Evolutionary conservation across 2,329 filamentous ascomycete genomes (phyloP), one percentile per base, ranked within the genome.

Genomic region (Cordyceps sp.): DNA sequence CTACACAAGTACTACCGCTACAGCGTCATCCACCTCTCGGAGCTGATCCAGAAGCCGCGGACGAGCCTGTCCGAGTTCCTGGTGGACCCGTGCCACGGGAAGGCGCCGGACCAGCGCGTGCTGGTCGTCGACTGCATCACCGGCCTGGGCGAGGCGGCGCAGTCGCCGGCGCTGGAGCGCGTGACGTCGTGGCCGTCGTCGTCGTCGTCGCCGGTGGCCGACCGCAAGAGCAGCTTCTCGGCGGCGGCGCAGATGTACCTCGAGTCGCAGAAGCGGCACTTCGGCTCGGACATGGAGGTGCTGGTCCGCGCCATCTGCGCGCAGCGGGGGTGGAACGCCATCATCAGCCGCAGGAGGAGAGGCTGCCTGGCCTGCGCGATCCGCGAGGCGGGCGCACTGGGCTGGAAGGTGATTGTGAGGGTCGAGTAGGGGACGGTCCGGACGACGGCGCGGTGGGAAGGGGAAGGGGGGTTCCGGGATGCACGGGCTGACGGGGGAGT

Each of bases 341-440:
- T 86, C 14, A 63, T 86, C 39, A 80, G 75, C 37, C 62, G 77
- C 32, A 61, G 65, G 25, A 68, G 71, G 40, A 62, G 78, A 37
- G 78, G 76, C 1, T 88, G 81, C 46, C 52, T 86, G 23, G 68
- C 69, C 4, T 88, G 81, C 51, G 78, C 77, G 26, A 69, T 88
- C 27, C 65, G 81, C 14, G 79, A 88, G 56, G 79, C 78, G 0
- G 72, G 73, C 5, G 79, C 75, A 4, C 48, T 84, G 36, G 74
- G 71, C 3, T 74, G 81, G 60, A 69, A 67, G 41, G 66, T 83
- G 18, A 64, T 83, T n/a, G 65, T 75, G 19, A 57, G 70, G 32
- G 64, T 74, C 17, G 66, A 33, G 6, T 36, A 34, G 20, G 13
- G n/a, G n/a, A n/a, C n/a, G n/a, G n/a, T n/a, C n/a, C n/a, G n/a